A percentile compares a stretch with the other conserved stretches of the same genome.
phyloP scores from a whole-genome alignment of 179 eudicot genomes.

The Beta macrorhiza region DNA sequence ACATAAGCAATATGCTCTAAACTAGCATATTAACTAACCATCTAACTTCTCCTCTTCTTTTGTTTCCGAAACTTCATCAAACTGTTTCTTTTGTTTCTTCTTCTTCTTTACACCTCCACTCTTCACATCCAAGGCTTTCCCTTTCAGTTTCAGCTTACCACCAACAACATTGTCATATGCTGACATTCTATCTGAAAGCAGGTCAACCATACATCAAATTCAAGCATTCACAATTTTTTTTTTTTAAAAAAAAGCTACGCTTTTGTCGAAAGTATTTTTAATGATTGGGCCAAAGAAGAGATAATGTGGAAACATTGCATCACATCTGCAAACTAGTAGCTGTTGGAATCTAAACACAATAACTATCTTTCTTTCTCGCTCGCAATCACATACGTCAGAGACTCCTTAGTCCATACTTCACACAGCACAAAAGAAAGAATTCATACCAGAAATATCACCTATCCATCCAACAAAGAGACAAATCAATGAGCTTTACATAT shows the following conservation, averaged over 20 bases:
- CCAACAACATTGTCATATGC: constrained; percentile 68
- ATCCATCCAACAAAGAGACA: neutral
- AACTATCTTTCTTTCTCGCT: neutral
- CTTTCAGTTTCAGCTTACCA: constrained; percentile 87
- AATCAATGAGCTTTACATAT: neutral
- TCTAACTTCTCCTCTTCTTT: constrained; percentile 39
- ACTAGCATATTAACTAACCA: constrained; percentile 35
- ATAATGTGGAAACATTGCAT: neutral
- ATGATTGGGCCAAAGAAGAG: neutral
- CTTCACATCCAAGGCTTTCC: constrained; percentile 82
- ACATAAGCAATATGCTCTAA: neutral
- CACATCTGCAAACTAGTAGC: neutral
- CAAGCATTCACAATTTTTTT: neutral
- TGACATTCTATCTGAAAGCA: constrained; percentile 53
- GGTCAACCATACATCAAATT: constrained; percentile 14
- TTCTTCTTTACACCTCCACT: constrained; percentile 68
- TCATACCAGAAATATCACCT: neutral
- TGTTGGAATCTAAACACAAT: neutral
- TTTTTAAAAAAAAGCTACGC: neutral
- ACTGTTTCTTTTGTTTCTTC: constrained; percentile 60
- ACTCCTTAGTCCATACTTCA: neutral
- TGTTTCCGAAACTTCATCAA: constrained; percentile 40
- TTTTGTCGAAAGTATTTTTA: neutral
- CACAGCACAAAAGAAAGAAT: neutral
- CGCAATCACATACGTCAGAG: neutral